phyloP scores from a whole-genome alignment of 2,329 filamentous ascomycete species.

The Fusarium longipes region DNA sequence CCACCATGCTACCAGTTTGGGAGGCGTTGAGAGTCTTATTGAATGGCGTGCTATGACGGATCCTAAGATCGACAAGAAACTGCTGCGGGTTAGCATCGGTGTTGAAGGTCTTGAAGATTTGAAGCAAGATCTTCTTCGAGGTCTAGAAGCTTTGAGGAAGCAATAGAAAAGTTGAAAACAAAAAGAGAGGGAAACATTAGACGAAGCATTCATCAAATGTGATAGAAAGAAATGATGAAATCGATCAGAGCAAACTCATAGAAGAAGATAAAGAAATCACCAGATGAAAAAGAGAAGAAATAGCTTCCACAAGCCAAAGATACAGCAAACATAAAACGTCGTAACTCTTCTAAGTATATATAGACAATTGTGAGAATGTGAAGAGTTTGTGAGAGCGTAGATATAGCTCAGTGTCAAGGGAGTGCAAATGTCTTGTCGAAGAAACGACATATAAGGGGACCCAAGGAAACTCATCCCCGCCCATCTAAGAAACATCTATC shows the following conservation, averaged over 20 bases:
- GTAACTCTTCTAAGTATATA: slow-evolving; percentile 1
- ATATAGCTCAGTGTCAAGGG: slow-evolving; percentile 6
- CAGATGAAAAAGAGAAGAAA: background rate
- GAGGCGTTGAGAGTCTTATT: slow-evolving; percentile 93
- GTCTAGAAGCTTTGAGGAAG: slow-evolving; percentile 65
- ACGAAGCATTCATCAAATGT: background rate
- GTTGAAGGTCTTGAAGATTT: slow-evolving; percentile 90
- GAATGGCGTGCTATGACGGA: slow-evolving; percentile 97
- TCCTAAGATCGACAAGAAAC: slow-evolving; percentile 71
- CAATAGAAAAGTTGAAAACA: slow-evolving; percentile 2
- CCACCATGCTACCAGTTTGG: slow-evolving; percentile 93
- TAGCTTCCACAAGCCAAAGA: slow-evolving; percentile 2
- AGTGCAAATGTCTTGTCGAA: slow-evolving; percentile 7
- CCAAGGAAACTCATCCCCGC: background rate
- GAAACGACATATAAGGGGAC: background rate
- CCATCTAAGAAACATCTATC: background rate
- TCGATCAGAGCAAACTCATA: background rate
- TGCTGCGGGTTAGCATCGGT: slow-evolving; percentile 86
- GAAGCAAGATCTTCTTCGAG: slow-evolving; percentile 76
- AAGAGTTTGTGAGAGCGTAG: background rate
- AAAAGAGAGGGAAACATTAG: background rate
- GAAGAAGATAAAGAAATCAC: slow-evolving; percentile 11
- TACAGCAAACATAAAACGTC: background rate
- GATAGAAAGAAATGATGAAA: slow-evolving; percentile 1
- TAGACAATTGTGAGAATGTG: slow-evolving; percentile 2